A percentile compares a stretch with the other conserved stretches of the same genome.
These are phyloP conservation scores for Podospora bellae-mahoneyi DNA, from an alignment of 495 filamentous ascomycete genomes.

Conservation along the genomic window DNA sequence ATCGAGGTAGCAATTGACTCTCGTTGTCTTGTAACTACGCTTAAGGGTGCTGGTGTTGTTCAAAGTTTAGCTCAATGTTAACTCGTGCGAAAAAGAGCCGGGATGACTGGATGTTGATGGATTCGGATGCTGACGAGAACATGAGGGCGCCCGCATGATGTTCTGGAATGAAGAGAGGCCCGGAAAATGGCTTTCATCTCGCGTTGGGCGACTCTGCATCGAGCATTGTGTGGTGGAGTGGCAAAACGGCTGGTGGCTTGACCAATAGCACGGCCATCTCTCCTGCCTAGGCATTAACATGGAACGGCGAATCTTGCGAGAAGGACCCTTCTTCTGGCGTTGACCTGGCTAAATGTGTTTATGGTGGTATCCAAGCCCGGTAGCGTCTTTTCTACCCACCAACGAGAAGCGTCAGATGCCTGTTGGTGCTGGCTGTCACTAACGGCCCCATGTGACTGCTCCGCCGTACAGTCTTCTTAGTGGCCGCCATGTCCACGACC, in stretches of 20 bases:
- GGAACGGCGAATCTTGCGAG: not conserved
- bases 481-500: not conserved
- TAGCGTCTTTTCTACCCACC: not conserved
- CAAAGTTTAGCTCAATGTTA: too few relatives aligned
- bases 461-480: not conserved
- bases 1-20: too few relatives aligned
- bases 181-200: not conserved
- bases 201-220: not conserved
- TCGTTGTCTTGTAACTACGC: too few relatives aligned
- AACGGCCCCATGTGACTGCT: not conserved
- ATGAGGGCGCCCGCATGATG: too few relatives aligned
- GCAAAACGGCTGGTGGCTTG: not conserved
- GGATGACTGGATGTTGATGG: too few relatives aligned
- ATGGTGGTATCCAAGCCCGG: not conserved
- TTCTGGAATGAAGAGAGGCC: not conserved
- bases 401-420: not conserved
- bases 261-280: not conserved
- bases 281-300: not conserved
- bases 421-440: not conserved
- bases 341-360: not conserved
- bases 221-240: not conserved
- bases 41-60: too few relatives aligned
- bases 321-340: not conserved
- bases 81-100: too few relatives aligned
- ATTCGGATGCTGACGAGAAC: too few relatives aligned